Evolutionary conservation across 225 moss, liverwort and hornwort genomes (phyloP), one percentile per base, ranked within the genome.

Genomic region (Sphagnum tenellum): DNA sequence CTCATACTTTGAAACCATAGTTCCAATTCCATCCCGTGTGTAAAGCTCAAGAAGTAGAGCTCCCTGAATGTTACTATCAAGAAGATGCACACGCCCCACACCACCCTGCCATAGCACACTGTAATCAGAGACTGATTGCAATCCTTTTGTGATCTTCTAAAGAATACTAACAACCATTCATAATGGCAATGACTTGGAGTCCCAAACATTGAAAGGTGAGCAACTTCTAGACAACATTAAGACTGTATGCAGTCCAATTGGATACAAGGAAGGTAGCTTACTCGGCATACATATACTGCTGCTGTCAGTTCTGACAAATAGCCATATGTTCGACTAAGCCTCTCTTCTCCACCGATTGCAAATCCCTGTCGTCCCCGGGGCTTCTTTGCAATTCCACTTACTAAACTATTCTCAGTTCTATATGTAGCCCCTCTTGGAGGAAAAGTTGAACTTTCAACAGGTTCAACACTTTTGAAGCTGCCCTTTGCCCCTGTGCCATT

Each of bases 21-120:
- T 94, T 69, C 94, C 94, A 67, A 90, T 80, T 63, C 94, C 94
- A 80, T 94, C 94, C 47, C 94, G 90, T 65, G 84, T 94, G 70
- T 94, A 94, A 53, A 94, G 84, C 74, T 94, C 94, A 48, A 94
- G 50, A 49, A 90, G 78, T 71, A 94, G 90, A 63, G 90, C 90
- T 75, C 94, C 94, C 64, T 85, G 76, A 50, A 90, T 77, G 64
- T 90, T 88, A 61, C 90, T 89, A 64, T 94, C 87, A 54, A 94
- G 55, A 56, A 94, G 73, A 64, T 95, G 95, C 57, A 95, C 95
- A 62, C 95, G 81, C 64, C 91, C 81, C 50, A 95, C 95, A 56
- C 95, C 95, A 72, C 89, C 87, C 94, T 91, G 74, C 72, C 67
- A 73, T 57, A 49, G 58, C n/a, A 29, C 9, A 46, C 14, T 29